These are phyloP conservation scores for Phyllosticta capitalensis DNA, from an alignment of 2,329 filamentous ascomycete genomes.

Conservation along the genomic window DNA sequence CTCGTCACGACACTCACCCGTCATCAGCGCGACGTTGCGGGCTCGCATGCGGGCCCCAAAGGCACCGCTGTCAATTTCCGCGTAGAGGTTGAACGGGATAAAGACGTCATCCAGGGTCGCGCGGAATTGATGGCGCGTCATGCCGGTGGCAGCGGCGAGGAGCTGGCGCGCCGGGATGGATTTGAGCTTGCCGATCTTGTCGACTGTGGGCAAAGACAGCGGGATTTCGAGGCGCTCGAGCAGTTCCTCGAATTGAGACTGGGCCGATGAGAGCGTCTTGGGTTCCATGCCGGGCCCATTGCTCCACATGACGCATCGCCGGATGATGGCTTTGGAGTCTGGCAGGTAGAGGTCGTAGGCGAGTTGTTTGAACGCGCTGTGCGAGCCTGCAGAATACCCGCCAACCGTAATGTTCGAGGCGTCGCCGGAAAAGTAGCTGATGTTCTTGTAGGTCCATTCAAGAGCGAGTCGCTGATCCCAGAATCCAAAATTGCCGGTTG, in stretches of 20 bases:
- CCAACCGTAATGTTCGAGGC: conserved; percentile 42
- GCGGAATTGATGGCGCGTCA: conserved; percentile 44
- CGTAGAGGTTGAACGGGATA: conserved; percentile 35
- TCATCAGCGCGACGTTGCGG: conserved; percentile 40
- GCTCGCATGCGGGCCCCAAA: conserved; percentile 37
- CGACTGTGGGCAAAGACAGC: conserved; percentile 23
- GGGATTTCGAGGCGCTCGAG: conserved; percentile 38
- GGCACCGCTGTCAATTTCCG: conserved; percentile 38
- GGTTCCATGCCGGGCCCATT: conserved; percentile 46
- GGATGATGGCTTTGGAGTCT: conserved; percentile 38
- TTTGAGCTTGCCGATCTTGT: conserved; percentile 40
- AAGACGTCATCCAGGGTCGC: conserved; percentile 43
- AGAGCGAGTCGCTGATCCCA: conserved; percentile 49
- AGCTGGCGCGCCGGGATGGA: conserved; percentile 29
- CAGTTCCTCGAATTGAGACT: conserved; percentile 45
- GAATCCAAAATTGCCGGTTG: conserved; percentile 44
- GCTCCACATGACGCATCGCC: conserved; percentile 44
- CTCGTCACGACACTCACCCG: conserved; percentile 47
- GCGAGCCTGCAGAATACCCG: conserved; percentile 48
- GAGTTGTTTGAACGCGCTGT: conserved; percentile 49
- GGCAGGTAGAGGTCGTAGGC: conserved; percentile 46
- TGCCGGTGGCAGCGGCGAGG: conserved; percentile 32
- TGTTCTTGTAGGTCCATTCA: conserved; percentile 46
- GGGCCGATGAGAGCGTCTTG: conserved; percentile 37
- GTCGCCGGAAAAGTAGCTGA: conserved; percentile 43